These are phyloP conservation scores for Pecoramyces ruminantium DNA, from an alignment of 192 early-diverging fungal genomes.

Conservation along the genomic window DNA sequence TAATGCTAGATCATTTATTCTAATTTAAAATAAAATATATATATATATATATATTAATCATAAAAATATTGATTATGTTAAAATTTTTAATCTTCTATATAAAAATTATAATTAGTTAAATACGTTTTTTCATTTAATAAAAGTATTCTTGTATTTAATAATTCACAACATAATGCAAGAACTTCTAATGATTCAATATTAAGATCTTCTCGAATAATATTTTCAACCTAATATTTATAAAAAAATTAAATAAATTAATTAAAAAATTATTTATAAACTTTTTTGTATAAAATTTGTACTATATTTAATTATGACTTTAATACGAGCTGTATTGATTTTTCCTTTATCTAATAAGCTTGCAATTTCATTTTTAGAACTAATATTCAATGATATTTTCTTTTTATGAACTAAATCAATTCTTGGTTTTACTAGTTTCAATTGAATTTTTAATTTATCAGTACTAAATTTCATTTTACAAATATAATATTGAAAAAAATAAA, in stretches of 20 bases:
- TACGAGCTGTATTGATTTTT: not conserved
- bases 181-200: conserved; percentile 86
- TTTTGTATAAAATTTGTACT: too few species aligned
- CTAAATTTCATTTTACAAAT: not conserved
- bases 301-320: not conserved
- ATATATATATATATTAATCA: too few species aligned
- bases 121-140: not conserved
- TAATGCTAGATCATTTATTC: not conserved
- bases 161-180: conserved; percentile 76
- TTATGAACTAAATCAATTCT: not conserved
- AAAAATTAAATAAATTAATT: too few species aligned
- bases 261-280: too few species aligned
- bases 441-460: not conserved
- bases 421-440: not conserved
- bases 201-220: conserved; percentile 89
- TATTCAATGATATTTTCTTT: not conserved
- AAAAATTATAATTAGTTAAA: too few species aligned
- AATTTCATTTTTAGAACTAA: not conserved
- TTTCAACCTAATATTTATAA: conserved; percentile 40
- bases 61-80: too few species aligned
- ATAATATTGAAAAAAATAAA: too few species aligned
- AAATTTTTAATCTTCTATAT: too few species aligned
- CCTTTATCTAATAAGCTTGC: not conserved
- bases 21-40: not conserved
- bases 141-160: conserved; percentile 17